Percentiles rank a stretch among this genome's conserved stretches.
Conservation (phyloP, 2,329 filamentous ascomycete species). For the Verticillium longisporum region DNA sequence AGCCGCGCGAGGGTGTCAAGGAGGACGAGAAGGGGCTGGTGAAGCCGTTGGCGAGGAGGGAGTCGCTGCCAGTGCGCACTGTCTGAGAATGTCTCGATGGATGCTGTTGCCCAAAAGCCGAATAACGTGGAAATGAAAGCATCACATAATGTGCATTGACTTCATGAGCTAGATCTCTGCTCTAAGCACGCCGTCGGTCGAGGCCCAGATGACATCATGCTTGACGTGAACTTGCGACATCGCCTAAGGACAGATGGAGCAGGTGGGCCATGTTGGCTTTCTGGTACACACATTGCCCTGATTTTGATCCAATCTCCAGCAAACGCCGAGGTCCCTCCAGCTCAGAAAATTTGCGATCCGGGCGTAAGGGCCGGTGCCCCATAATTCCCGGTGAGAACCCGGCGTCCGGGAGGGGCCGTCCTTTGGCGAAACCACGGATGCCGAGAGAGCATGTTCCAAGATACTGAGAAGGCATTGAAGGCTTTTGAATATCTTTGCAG, state of each 20-base stretch:
- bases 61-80: slow-evolving; percentile 23
- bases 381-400: not conserved
- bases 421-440: not conserved
- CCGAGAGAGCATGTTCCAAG: not conserved
- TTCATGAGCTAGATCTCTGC: slow-evolving; percentile 30
- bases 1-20: not conserved
- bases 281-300: not conserved
- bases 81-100: slow-evolving; percentile 14
- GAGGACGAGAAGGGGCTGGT: not conserved
- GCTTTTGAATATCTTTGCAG: no score
- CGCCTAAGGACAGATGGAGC: not conserved
- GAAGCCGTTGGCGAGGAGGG: slow-evolving; percentile 9
- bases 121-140: slow-evolving; percentile 4
- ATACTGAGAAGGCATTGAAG: not conserved
- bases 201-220: not conserved
- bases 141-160: slow-evolving; percentile 4
- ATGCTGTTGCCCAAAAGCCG: no score
- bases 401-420: not conserved
- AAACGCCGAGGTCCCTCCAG: not conserved
- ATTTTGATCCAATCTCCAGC: not conserved
- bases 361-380: not conserved
- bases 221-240: not conserved
- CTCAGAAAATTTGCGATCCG: not conserved
- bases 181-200: slow-evolving; percentile 18
- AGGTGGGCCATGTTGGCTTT: not conserved